A percentile compares a stretch with the other conserved stretches of the same genome.
These are phyloP conservation scores for Cercophora scortea DNA, from an alignment of 495 filamentous ascomycete genomes.

Conservation along the genomic window DNA sequence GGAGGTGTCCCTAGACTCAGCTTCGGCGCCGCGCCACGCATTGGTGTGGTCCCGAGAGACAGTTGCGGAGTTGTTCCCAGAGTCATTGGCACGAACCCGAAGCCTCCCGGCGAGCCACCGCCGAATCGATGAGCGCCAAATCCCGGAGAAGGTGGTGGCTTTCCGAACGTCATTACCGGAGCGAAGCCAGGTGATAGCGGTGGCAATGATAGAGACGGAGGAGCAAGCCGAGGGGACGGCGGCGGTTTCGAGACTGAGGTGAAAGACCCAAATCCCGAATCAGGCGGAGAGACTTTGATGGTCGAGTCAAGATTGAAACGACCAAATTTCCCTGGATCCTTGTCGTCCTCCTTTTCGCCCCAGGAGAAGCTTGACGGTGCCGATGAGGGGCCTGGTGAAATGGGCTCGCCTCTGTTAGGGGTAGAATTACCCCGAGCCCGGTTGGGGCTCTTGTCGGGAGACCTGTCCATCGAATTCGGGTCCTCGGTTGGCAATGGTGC, in stretches of 20 bases:
- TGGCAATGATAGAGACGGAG: constrained; percentile 5
- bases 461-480: constrained; percentile 9
- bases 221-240: constrained; percentile 20
- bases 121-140: constrained; percentile 31
- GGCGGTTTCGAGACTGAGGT: constrained; percentile 21
- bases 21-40: constrained; percentile 2
- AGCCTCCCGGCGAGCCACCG: constrained; percentile 12
- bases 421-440: constrained; percentile 34
- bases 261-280: constrained; percentile 16
- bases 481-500: constrained; percentile 43
- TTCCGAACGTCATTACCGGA: constrained; percentile 1
- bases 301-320: constrained; percentile 30
- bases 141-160: constrained; percentile 16
- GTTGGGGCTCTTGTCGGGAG: constrained; percentile 21
- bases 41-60: background rate
- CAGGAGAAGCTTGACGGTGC: constrained; percentile 47
- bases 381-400: constrained; percentile 50
- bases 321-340: constrained; percentile 25
- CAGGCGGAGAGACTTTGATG: constrained; percentile 10
- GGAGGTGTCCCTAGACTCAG: constrained; percentile 11
- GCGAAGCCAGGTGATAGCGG: constrained; percentile 12
- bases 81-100: constrained; percentile 21
- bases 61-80: constrained; percentile 7
- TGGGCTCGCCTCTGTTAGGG: constrained; percentile 32
- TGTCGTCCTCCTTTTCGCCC: constrained; percentile 37